phyloP scores from a whole-genome alignment of 352 stramenopile genomes.

The Pythium chondricola region DNA sequence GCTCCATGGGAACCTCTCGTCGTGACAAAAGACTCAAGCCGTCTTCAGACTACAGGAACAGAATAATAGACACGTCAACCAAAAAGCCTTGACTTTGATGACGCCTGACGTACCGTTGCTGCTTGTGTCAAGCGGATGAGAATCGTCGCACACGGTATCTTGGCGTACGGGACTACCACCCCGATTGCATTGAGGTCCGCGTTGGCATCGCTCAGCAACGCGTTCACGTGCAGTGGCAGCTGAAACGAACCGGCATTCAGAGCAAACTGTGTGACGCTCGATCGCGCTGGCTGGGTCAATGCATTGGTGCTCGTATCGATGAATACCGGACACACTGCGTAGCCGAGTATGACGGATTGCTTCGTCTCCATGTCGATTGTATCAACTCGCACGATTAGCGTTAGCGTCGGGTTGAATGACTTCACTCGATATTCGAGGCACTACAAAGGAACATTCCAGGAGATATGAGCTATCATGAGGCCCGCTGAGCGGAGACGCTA shows the following conservation, averaged over 20 bases:
- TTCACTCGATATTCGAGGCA: conserved; percentile 71
- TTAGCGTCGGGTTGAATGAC: conserved; percentile 72
- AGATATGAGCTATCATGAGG: too few species aligned
- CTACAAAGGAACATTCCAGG: too few species aligned
- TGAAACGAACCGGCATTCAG: conserved; percentile 77
- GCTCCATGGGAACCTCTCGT: conserved; percentile 27
- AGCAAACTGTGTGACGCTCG: conserved; percentile 42
- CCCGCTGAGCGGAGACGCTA: too few species aligned
- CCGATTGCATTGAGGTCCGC: conserved; percentile 27
- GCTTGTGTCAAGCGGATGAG: conserved; percentile 59
- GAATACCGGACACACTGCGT: conserved; percentile 67
- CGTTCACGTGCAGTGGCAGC: conserved; percentile 54
- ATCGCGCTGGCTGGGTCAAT: conserved; percentile 42
- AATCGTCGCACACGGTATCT: conserved; percentile 74
- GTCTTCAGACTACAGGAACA: conserved; percentile 36
- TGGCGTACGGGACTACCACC: conserved; percentile 29
- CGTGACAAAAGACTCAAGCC: conserved; percentile 52
- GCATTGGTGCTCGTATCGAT: conserved; percentile 50
- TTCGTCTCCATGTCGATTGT: conserved; percentile 59
- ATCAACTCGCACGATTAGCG: conserved; percentile 80
- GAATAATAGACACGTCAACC: not conserved
- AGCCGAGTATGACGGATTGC: conserved; percentile 61
- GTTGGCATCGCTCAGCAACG: conserved; percentile 26
- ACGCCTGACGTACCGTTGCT: too few species aligned
- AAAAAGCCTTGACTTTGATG: too few species aligned